A percentile compares a stretch with the other conserved stretches of the same genome.
Conservation (phyloP, 139 green algal genomes). For the Haematococcus lacustris region DNA sequence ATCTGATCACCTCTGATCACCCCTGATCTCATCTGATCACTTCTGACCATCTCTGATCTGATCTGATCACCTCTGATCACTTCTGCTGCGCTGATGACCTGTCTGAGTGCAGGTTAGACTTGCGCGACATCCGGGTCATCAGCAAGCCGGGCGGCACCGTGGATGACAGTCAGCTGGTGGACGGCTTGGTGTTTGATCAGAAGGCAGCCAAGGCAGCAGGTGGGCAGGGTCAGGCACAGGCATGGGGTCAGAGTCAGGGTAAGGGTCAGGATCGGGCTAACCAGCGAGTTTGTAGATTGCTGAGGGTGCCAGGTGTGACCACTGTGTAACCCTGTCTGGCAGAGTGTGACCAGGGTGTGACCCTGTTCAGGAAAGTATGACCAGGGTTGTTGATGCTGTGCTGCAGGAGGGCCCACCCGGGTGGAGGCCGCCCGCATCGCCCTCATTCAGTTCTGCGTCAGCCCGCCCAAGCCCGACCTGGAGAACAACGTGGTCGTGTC, state of each 20-base stretch:
- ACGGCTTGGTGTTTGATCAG: slow-evolving; percentile 94
- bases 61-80: not conserved
- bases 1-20: too few relatives aligned
- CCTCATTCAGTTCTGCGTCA: slow-evolving; percentile 93
- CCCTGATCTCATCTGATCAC: not conserved
- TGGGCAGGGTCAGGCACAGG: too few relatives aligned
- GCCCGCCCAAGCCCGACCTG: slow-evolving; percentile 95
- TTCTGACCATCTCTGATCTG: not conserved
- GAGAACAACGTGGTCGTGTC: slow-evolving; percentile 95
- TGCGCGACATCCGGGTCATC: slow-evolving; percentile 90
- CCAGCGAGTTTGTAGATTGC: too few relatives aligned
- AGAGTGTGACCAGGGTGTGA: too few relatives aligned
- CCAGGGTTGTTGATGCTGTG: too few relatives aligned
- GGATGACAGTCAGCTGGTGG: slow-evolving; percentile 91
- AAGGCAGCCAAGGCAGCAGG: slow-evolving; percentile 82
- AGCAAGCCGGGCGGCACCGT: slow-evolving; percentile 92
- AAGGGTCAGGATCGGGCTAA: too few relatives aligned
- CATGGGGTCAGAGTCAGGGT: slow-evolving; percentile 86
- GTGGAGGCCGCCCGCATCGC: slow-evolving; percentile 94
- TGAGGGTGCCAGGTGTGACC: too few relatives aligned
- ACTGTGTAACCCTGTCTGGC: too few relatives aligned
- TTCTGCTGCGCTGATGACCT: too few relatives aligned
- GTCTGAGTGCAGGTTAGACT: slow-evolving; percentile 68
- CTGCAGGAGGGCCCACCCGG: slow-evolving; percentile 14
- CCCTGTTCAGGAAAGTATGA: too few relatives aligned